Conservation (phyloP, 441 rosid genomes). For the Gossypium trilobum region DNA sequence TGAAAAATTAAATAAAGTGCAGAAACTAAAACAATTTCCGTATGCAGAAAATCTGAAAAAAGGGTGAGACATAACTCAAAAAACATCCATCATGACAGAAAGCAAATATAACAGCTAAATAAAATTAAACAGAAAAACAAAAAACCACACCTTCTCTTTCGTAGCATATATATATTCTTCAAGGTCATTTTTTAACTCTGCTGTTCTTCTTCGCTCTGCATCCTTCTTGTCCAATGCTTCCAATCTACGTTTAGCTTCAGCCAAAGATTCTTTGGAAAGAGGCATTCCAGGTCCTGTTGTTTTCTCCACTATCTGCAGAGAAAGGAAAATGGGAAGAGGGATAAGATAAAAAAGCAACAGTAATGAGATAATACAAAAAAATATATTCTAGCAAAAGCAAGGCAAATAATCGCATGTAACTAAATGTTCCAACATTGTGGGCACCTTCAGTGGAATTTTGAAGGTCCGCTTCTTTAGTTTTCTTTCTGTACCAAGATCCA, state of each 20-base stretch:
- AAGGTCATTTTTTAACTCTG: constrained; percentile 82
- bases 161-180: constrained; percentile 90
- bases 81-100: constrained; percentile 11
- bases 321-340: constrained; percentile 8
- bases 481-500: constrained; percentile 54
- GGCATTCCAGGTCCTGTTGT: constrained; percentile 71
- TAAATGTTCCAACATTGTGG: background rate
- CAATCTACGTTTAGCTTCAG: constrained; percentile 61
- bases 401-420: background rate
- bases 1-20: background rate
- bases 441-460: constrained; percentile 79
- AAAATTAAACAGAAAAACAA: constrained; percentile 11
- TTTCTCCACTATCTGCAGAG: constrained; percentile 64
- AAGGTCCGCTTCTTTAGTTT: constrained; percentile 76
- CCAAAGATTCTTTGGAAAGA: constrained; percentile 49
- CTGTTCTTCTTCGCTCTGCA: constrained; percentile 78
- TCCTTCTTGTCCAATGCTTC: constrained; percentile 81
- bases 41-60: background rate
- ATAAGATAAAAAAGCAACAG: background rate
- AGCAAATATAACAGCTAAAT: background rate
- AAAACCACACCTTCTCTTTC: constrained; percentile 73
- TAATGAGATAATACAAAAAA: background rate
- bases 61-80: background rate
- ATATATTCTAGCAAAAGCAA: background rate
- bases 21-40: background rate